Base-by-base conservation (phyloP, 768 basidiomycete genomes). In the Chalciporus piperatus region DNA sequence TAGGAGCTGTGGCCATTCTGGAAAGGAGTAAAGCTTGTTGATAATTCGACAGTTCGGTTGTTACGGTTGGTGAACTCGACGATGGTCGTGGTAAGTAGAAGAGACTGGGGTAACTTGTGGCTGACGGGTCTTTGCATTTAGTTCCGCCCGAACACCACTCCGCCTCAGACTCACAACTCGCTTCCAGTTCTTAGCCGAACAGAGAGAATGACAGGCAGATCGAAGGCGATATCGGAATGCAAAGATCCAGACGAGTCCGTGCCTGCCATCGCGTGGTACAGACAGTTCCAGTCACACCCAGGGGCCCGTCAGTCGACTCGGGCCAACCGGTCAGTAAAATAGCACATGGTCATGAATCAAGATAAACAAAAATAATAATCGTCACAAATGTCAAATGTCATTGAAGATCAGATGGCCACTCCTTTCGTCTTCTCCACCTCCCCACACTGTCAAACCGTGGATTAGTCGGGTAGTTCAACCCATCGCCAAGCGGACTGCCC, bases 381-480 rank as follows among this genome's bases (percentile, higher is more conserved):
- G 35, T 13, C 22, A 41, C 11, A 39, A 54, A 22, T 27, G 6
- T 17, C 19, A 20, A 9, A 14, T 23, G 41, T 78, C 74, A 90
- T 55, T 72, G 81, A 60, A 90, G 65, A 50, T 79, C 81, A 48
- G 64, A 64, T 0, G 89, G 88, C 90, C 90, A 92, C 50, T 88
- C 85, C 22, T 67, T 71, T 33, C 90, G 76, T 61, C 77, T 74
- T 48, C 76, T 69, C 83, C 84, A 85, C 35, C 81, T 73, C 45
- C 90, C 90, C 41, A 84, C 78, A 1, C 62, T 57, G 62, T 86
- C 85, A 65, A 89, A 91, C 14, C 90, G 78, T 35, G 87, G 87
- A 60, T 92, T 92, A 11, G 76, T 74, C 17, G 78, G 78, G 62
- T 83, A 92, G 30, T 69, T 69, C 22, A 87, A 52, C 3, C 89